phyloP scores from a whole-genome alignment of 2,329 filamentous ascomycete species.

The Paecilomyces niveus region DNA sequence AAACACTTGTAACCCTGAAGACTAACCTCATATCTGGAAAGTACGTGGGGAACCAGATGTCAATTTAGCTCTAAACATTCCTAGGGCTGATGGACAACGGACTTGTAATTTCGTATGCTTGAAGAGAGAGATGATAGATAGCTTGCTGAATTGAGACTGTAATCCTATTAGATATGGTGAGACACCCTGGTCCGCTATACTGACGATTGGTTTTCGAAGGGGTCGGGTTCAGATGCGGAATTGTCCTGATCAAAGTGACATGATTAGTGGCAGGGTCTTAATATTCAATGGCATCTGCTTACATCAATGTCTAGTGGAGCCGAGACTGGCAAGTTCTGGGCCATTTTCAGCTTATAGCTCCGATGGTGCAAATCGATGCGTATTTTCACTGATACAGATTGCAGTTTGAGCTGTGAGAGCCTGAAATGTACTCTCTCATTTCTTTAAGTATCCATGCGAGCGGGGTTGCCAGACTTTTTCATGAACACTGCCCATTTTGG shows the following conservation, averaged over 20 bases:
- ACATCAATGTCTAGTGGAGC: constrained; percentile 4
- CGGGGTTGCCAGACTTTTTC: too few relatives aligned
- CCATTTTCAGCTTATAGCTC: neutral
- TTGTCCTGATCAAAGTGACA: neutral
- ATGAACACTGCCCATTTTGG: too few relatives aligned
- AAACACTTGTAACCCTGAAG: too few relatives aligned
- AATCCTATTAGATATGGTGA: too few relatives aligned
- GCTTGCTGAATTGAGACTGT: constrained; percentile 1
- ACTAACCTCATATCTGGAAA: too few relatives aligned
- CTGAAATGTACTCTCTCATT: too few relatives aligned
- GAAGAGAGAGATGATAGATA: constrained; percentile 5
- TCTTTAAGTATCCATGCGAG: too few relatives aligned
- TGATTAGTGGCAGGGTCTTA: neutral
- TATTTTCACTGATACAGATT: too few relatives aligned
- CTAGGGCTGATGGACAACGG: neutral
- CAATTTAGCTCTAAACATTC: neutral
- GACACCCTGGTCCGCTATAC: neutral
- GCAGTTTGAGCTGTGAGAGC: too few relatives aligned
- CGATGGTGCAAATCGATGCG: too few relatives aligned
- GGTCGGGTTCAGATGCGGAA: neutral
- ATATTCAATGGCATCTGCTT: constrained; percentile 1
- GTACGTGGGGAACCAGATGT: neutral
- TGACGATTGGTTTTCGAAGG: neutral
- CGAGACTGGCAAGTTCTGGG: constrained; percentile 1
- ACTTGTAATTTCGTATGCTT: constrained; percentile 8